A percentile compares a stretch with the other conserved stretches of the same genome.
Evolutionary conservation across 2,329 filamentous ascomycete species (phyloP).

Genomic region (Gyromitra esculenta): DNA sequence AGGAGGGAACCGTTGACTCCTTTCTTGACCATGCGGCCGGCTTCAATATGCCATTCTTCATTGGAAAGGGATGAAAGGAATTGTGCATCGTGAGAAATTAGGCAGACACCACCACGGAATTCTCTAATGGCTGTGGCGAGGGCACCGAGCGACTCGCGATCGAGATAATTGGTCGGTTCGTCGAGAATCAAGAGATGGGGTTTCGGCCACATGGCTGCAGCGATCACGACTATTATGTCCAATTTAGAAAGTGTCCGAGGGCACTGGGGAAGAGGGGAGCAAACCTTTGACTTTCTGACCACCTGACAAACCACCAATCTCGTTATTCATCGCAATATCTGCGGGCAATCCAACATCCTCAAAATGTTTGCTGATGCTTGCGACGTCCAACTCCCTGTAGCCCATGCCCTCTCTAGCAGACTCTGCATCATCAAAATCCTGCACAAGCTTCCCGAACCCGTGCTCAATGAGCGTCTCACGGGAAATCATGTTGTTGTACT

Average conservation of each 20-base stretch:
- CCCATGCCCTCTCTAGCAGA: constrained; percentile 97
- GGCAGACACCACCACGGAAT: constrained; percentile 97
- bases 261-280: neutral
- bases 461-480: constrained; percentile 87
- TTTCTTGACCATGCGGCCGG: constrained; percentile 84
- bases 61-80: constrained; percentile 95
- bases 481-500: constrained; percentile 91
- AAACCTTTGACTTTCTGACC: constrained; percentile 97
- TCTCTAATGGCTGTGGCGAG: constrained; percentile 80
- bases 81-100: constrained; percentile 99
- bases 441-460: constrained; percentile 91
- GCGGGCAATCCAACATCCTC: constrained; percentile 95
- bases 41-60: constrained; percentile 94
- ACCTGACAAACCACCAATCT: constrained; percentile 93
- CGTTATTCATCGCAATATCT: constrained; percentile 98
- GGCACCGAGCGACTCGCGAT: constrained; percentile 95
- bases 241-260: constrained; percentile 5
- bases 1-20: constrained; percentile 70
- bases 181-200: constrained; percentile 96
- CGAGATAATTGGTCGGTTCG: constrained; percentile 99
- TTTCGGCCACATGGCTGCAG: constrained; percentile 98
- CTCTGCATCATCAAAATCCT: constrained; percentile 99
- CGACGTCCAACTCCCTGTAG: constrained; percentile 90
- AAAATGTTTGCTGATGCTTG: constrained; percentile 96
- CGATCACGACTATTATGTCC: constrained; percentile 70